These are phyloP conservation scores for Paxillus involutus DNA, from an alignment of 768 basidiomycete genomes.

Conservation along the genomic window DNA sequence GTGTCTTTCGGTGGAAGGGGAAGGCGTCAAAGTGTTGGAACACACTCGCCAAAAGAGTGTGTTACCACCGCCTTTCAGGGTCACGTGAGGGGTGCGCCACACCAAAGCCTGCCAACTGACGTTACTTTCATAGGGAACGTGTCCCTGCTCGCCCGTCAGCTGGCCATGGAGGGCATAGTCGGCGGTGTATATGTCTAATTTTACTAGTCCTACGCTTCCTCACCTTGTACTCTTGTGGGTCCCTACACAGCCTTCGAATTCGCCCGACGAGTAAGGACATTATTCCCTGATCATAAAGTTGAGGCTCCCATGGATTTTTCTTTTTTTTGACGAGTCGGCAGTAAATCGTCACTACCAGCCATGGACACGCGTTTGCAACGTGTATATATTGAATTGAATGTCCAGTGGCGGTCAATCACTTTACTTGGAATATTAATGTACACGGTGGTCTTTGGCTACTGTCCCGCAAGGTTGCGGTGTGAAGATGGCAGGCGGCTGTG, in stretches of 20 bases:
- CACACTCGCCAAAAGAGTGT: not conserved
- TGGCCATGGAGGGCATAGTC: too few relatives aligned
- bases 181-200: too few relatives aligned
- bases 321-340: not conserved
- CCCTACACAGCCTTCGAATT: slow-evolving; percentile 1
- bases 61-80: slow-evolving; percentile 4
- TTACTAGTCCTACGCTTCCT: too few relatives aligned
- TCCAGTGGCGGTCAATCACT: slow-evolving; percentile 5
- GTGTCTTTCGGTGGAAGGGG: slow-evolving; percentile 18
- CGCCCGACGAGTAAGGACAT: slow-evolving; percentile 20
- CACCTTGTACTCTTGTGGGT: too few relatives aligned
- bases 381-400: slow-evolving; percentile 1
- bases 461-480: too few relatives aligned
- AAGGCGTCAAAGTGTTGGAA: not conserved
- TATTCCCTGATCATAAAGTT: too few relatives aligned
- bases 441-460: too few relatives aligned
- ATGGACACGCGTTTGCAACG: slow-evolving; percentile 20
- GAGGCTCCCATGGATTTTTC: not conserved
- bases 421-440: slow-evolving; percentile 3
- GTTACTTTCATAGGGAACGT: too few relatives aligned
- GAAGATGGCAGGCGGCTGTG: slow-evolving; percentile 19
- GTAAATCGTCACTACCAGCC: not conserved
- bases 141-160: too few relatives aligned
- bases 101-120: too few relatives aligned
- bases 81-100: slow-evolving; percentile 15